These are phyloP conservation scores for Handroanthus guayacan DNA, from an alignment of 257 asterid species.

Conservation along the genomic window DNA sequence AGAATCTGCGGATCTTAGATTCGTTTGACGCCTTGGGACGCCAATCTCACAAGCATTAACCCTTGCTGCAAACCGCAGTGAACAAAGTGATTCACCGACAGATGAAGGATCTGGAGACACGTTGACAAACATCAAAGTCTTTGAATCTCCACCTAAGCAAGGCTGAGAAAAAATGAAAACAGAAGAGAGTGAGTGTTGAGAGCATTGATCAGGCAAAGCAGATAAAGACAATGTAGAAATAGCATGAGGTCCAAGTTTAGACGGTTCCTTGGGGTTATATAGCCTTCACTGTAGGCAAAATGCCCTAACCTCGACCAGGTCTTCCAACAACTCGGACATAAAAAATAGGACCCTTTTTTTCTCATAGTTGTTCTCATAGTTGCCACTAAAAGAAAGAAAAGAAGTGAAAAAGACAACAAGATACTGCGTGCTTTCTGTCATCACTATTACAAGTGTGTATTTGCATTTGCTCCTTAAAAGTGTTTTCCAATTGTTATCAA, in stretches of 20 bases:
- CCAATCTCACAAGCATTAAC: conserved; percentile 98
- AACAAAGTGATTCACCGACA: conserved; percentile 87
- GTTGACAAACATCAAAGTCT: conserved; percentile 93
- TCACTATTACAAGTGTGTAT: too few relatives aligned
- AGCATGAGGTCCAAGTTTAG: background rate
- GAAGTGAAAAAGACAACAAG: background rate
- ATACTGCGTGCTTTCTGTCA: background rate
- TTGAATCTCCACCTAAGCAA: conserved; percentile 97
- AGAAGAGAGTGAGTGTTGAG: background rate
- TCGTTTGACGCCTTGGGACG: conserved; percentile 92
- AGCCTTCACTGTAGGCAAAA: too few relatives aligned
- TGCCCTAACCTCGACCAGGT: too few relatives aligned
- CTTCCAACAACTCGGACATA: too few relatives aligned
- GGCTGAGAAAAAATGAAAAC: conserved; percentile 57
- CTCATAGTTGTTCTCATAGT: too few relatives aligned
- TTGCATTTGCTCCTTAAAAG: too few relatives aligned
- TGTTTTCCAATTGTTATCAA: too few relatives aligned
- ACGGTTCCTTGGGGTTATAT: background rate
- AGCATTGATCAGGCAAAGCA: conserved; percentile 10
- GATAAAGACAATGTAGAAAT: background rate
- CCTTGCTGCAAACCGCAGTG: conserved; percentile 92
- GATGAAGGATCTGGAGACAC: conserved; percentile 89
- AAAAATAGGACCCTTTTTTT: too few relatives aligned
- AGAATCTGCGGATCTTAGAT: conserved; percentile 66
- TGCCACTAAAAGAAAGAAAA: background rate